Evolutionary conservation across 2,329 filamentous ascomycete genomes (phyloP).

Genomic region (Pseudocercospora vitis): DNA sequence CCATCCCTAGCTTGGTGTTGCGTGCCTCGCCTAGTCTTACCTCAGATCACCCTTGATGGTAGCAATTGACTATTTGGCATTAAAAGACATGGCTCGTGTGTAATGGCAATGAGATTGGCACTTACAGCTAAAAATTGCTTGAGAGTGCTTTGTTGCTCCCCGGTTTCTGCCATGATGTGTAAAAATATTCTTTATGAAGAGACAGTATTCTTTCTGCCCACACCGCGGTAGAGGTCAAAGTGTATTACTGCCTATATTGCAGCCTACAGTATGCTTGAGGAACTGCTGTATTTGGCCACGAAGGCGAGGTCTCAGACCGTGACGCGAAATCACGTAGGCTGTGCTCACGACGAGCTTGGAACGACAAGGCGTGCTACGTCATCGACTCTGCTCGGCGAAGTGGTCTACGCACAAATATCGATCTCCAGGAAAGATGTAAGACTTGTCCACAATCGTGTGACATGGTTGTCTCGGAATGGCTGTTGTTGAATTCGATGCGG

Average conservation of each 20-base stretch:
- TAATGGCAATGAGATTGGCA: not conserved
- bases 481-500: not conserved
- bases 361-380: not conserved
- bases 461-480: not conserved
- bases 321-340: slow-evolving; percentile 11
- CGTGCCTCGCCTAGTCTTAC: not conserved
- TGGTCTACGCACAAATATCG: not conserved
- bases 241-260: not conserved
- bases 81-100: not conserved
- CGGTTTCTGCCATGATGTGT: slow-evolving; percentile 25
- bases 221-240: not conserved
- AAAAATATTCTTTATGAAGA: not conserved
- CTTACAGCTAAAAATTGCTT: slow-evolving; percentile 36
- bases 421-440: not conserved
- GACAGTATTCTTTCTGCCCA: not conserved
- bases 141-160: slow-evolving; percentile 27
- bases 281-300: not conserved
- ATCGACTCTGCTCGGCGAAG: slow-evolving; percentile 2
- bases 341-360: slow-evolving; percentile 1
- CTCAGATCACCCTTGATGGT: slow-evolving; percentile 48
- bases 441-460: slow-evolving; percentile 4
- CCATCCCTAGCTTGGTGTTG: not conserved
- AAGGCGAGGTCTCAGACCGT: slow-evolving; percentile 12
- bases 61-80: slow-evolving; percentile 34
- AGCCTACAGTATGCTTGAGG: not conserved